phyloP scores from a whole-genome alignment of 306 rosid species.

The Mucuna pruriens region DNA sequence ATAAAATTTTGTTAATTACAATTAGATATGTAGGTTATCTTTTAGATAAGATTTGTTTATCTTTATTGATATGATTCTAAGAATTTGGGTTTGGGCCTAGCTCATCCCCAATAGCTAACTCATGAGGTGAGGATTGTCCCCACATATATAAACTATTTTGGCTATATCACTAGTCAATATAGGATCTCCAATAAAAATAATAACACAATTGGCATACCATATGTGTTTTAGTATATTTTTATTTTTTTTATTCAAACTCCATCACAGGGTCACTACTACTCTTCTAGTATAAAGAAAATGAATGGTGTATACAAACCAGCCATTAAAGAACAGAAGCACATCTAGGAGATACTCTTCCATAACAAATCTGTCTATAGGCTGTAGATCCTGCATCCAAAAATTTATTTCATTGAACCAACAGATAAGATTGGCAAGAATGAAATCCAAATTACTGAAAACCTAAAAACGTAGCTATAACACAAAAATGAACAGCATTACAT shows the following conservation, averaged over 20 bases:
- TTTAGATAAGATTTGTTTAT: too few species aligned
- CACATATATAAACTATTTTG: too few species aligned
- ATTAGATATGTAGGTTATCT: too few species aligned
- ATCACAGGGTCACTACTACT: background rate
- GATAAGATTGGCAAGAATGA: constrained; percentile 22
- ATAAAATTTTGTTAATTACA: too few species aligned
- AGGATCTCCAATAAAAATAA: too few species aligned
- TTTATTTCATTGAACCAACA: constrained; percentile 20
- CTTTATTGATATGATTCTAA: too few species aligned
- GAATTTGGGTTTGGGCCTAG: too few species aligned
- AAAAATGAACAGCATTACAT: constrained; percentile 1
- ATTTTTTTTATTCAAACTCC: background rate
- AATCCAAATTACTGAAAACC: constrained; percentile 6
- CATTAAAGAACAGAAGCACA: constrained; percentile 95
- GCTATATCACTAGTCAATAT: too few species aligned
- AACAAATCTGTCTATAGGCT: constrained; percentile 88
- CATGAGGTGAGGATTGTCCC: too few species aligned
- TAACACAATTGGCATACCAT: constrained; percentile 19
- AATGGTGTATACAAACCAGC: constrained; percentile 73
- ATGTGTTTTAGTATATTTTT: background rate
- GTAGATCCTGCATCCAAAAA: constrained; percentile 76
- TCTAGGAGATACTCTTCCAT: constrained; percentile 98
- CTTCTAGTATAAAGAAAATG: constrained; percentile 15
- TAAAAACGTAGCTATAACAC: background rate
- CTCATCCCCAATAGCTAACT: too few species aligned